Conservation (phyloP, 2,329 filamentous ascomycete genomes). For the Diaporthe ilicicola region DNA sequence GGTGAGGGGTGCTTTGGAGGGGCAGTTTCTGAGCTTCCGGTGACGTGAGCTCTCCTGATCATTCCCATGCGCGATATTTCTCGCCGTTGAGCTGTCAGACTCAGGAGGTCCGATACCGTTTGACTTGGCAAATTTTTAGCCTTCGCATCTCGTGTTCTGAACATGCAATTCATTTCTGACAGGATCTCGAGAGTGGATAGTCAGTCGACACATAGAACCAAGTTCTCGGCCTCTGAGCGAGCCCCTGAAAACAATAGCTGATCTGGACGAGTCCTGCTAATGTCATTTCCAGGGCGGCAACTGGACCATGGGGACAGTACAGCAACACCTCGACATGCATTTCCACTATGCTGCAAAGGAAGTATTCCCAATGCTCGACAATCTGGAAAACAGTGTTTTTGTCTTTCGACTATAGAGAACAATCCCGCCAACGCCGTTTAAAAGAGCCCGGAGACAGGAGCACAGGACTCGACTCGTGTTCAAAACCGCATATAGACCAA, state of each 20-base stretch:
- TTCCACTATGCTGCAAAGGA: not conserved
- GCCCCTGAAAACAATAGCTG: not conserved
- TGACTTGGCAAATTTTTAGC: constrained; percentile 25
- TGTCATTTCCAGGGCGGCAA: not conserved
- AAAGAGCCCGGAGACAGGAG: not conserved
- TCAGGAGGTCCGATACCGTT: constrained; percentile 31
- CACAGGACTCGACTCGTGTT: not conserved
- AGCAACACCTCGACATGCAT: not conserved
- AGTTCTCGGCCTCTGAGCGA: constrained; percentile 22
- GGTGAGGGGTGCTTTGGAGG: constrained; percentile 30
- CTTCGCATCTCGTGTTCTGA: constrained; percentile 26
- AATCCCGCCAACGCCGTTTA: constrained; percentile 8
- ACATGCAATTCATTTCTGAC: constrained; percentile 14
- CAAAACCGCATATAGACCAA: constrained; percentile 10
- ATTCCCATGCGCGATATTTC: constrained; percentile 31
- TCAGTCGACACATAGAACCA: constrained; percentile 2
- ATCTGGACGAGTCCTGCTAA: not conserved
- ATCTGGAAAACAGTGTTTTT: not conserved
- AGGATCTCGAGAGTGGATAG: constrained; percentile 18
- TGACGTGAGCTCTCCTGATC: constrained; percentile 32
- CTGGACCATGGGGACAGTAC: too few relatives aligned
- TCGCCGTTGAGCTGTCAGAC: constrained; percentile 30
- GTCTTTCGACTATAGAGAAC: not conserved
- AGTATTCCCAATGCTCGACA: not conserved
- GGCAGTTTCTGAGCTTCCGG: constrained; percentile 22